These are phyloP conservation scores for Platanthera guangdongensis DNA, from an alignment of 106 monocot species.

Conservation along the genomic window DNA sequence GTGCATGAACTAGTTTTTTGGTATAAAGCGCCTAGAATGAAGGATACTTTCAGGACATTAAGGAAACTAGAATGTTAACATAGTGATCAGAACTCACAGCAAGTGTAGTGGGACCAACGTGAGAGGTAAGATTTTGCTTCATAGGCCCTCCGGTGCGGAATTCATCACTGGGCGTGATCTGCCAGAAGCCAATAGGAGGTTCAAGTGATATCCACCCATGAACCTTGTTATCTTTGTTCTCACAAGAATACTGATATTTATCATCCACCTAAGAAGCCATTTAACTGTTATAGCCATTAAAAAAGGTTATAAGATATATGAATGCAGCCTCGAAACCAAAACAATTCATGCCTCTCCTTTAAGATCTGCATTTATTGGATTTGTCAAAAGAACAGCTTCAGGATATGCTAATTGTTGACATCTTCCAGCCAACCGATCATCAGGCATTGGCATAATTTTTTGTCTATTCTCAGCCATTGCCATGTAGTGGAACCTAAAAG, in stretches of 20 bases:
- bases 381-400: slow-evolving; percentile 51
- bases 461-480: slow-evolving; percentile 58
- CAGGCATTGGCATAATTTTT: slow-evolving; percentile 70
- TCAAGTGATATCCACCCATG: slow-evolving; percentile 86
- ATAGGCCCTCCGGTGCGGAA: slow-evolving; percentile 77
- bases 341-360: slow-evolving; percentile 38
- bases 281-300: neutral
- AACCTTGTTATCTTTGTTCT: slow-evolving; percentile 75
- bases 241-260: slow-evolving; percentile 86
- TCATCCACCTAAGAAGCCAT: slow-evolving; percentile 70
- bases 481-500: slow-evolving; percentile 67
- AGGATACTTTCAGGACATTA: too few relatives aligned
- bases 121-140: slow-evolving; percentile 81
- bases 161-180: slow-evolving; percentile 87
- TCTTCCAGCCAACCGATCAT: slow-evolving; percentile 46
- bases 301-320: neutral
- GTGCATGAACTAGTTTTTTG: too few relatives aligned
- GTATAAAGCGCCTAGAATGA: too few relatives aligned
- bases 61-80: too few relatives aligned
- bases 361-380: slow-evolving; percentile 48
- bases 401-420: slow-evolving; percentile 53
- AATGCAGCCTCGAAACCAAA: neutral
- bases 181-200: slow-evolving; percentile 82
- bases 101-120: slow-evolving; percentile 77
- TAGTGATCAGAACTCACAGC: slow-evolving; percentile 43